phyloP scores from a whole-genome alignment of 805 yeast genomes.

The Candida arabinofermentans region DNA sequence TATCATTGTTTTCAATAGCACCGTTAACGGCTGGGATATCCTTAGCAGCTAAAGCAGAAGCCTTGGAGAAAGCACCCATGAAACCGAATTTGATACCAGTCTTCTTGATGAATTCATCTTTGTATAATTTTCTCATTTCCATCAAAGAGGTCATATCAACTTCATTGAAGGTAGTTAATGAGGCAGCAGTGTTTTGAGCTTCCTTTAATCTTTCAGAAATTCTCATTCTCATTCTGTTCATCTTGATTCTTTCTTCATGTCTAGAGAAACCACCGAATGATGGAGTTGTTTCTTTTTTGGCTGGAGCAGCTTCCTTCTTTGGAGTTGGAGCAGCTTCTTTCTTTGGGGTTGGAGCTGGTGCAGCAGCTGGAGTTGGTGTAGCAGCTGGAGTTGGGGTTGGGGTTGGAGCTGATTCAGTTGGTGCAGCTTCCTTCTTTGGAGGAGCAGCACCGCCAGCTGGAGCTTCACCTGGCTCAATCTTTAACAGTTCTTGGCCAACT shows the following conservation, averaged over 20 bases:
- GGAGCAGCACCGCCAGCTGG: constrained; percentile 53
- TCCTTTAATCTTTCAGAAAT: constrained; percentile 99
- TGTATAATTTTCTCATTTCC: constrained; percentile 93
- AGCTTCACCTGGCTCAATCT: constrained; percentile 75
- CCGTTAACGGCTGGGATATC: constrained; percentile 95
- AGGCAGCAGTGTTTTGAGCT: constrained; percentile 98
- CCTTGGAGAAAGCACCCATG: constrained; percentile 98
- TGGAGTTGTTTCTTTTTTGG: constrained; percentile 25
- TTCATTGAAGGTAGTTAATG: constrained; percentile 96
- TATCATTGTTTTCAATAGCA: constrained; percentile 86
- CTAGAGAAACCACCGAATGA: constrained; percentile 62
- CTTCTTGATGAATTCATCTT: constrained; percentile 92
- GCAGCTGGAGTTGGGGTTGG: constrained; percentile 16
- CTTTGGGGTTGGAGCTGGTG: constrained; percentile 15
- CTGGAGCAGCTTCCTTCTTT: constrained; percentile 15
- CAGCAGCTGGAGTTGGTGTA: constrained; percentile 19
- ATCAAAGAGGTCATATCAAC: constrained; percentile 91
- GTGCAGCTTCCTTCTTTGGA: constrained; percentile 22
- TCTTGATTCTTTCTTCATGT: constrained; percentile 86
- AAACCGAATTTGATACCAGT: constrained; percentile 95
- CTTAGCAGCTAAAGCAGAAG: constrained; percentile 87
- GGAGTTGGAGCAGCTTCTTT: constrained; percentile 13
- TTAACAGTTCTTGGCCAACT: constrained; percentile 90
- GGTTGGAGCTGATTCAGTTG: constrained; percentile 30
- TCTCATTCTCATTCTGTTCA: constrained; percentile 99